Conservation (phyloP, 2,329 filamentous ascomycete genomes). For the Myriosclerotinia scirpicola region DNA sequence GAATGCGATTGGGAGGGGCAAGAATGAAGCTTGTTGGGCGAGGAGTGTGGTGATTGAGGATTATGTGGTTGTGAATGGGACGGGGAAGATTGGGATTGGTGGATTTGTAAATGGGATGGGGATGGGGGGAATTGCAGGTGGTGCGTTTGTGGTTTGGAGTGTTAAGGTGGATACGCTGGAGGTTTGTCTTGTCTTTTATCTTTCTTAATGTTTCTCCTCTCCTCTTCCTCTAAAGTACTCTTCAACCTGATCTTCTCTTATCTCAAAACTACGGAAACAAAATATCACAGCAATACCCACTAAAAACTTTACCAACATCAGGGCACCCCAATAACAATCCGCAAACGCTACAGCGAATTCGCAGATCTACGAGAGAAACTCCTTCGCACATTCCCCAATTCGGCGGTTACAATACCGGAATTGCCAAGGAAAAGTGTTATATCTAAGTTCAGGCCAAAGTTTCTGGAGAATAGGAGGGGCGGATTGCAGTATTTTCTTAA, state of each 20-base stretch:
- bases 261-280: neutral
- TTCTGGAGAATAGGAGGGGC: constrained; percentile 78
- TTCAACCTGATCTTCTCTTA: neutral
- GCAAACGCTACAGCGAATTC: constrained; percentile 89
- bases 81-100: constrained; percentile 26
- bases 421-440: constrained; percentile 90
- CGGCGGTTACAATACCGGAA: constrained; percentile 80
- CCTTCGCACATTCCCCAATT: constrained; percentile 77
- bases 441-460: constrained; percentile 78
- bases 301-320: constrained; percentile 40
- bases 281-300: neutral
- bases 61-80: constrained; percentile 51
- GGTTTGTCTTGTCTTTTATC: constrained; percentile 51
- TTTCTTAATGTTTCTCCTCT: neutral
- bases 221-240: no score
- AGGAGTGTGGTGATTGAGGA: constrained; percentile 60
- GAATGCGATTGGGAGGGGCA: constrained; percentile 18
- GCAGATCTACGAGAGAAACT: constrained; percentile 76
- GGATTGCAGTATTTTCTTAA: constrained; percentile 93
- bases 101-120: neutral
- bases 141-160: constrained; percentile 96
- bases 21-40: constrained; percentile 63
- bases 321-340: constrained; percentile 61
- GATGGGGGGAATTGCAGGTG: constrained; percentile 42
- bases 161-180: constrained; percentile 83